These are phyloP conservation scores for Asterophora lycoperdoides DNA, from an alignment of 768 basidiomycete genomes.

Conservation along the genomic window DNA sequence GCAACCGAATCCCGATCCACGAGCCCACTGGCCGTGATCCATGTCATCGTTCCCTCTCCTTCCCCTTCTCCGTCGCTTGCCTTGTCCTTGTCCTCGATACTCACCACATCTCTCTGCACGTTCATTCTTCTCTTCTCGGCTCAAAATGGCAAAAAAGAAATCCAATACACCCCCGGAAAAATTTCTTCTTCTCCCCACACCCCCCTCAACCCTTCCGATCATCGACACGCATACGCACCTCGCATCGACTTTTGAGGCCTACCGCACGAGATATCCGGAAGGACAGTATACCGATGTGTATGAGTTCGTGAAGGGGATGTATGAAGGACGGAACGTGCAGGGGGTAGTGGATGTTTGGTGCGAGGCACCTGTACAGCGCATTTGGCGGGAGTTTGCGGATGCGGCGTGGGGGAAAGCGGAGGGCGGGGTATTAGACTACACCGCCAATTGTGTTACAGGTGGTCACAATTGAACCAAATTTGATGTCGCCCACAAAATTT, in stretches of 20 bases:
- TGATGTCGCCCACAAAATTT: too few relatives aligned
- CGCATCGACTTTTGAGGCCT: constrained; percentile 65
- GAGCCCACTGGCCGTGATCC: too few relatives aligned
- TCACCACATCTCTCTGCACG: too few relatives aligned
- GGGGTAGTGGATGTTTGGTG: constrained; percentile 88
- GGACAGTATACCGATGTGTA: constrained; percentile 52
- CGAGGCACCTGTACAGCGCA: constrained; percentile 61
- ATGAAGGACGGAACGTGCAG: constrained; percentile 51
- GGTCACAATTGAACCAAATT: too few relatives aligned
- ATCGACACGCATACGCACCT: constrained; percentile 87
- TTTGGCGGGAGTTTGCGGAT: constrained; percentile 74
- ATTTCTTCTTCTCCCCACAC: constrained; percentile 34
- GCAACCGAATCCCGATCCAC: too few relatives aligned
- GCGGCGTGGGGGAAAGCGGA: constrained; percentile 48
- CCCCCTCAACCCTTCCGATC: constrained; percentile 38
- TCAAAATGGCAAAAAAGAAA: constrained; percentile 37
- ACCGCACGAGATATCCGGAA: constrained; percentile 56
- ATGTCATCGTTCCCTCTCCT: too few relatives aligned
- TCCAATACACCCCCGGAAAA: constrained; percentile 34
- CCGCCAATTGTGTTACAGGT: too few relatives aligned
- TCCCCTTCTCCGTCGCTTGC: too few relatives aligned
- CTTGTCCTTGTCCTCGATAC: too few relatives aligned
- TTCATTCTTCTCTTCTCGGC: not conserved
- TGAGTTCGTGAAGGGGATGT: constrained; percentile 66
- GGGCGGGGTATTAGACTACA: constrained; percentile 23